Base-by-base conservation (phyloP, 352 stramenopile species). In the Globisporangium rhizosaccharum region DNA sequence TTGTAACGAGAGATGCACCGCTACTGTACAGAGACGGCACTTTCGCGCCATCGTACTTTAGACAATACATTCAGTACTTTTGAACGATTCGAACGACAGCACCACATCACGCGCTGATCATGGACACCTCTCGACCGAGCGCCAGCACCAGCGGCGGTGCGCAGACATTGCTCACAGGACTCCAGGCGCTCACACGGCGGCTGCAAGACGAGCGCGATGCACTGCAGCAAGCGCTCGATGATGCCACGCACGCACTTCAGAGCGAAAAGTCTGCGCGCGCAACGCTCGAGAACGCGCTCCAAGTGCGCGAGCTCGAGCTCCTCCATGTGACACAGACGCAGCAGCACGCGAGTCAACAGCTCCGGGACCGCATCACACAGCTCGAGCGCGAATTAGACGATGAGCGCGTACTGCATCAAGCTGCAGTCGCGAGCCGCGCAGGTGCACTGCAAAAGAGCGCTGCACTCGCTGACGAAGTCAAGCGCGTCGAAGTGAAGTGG, bases 311-410 rank as follows among this genome's bases (percentile, higher is more conserved):
- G 51, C 66, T 89, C 51, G 77, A 89, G 68, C 62, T 89, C 53
- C 62, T 79, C n/a, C 76, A 88, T 25, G 55, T 87, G 39, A 81
- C 88, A 63, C 78, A 90, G 62, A 76, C 68, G 33, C 67, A 70
- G 55, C 53, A 70, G n/a, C 76, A 88, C 47, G 66, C 70, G 8
- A 71, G 71, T 30, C 76, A 84, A 42, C 61, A 78, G 45, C 65
- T 82, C 37, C 73, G 68, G 0, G 73, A 87, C 8, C 78, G 79
- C 51, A 47, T 84, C 0, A 57, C 73, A 50, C 55, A 66, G n/a
- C 30, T 88, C 4, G 77, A 88, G 51, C 81, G 84, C 39, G 75
- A 89, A 59, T 68, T 89, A 3, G 79, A 89, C 30, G 72, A 85
- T 14, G 77, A 88, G 59, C 59, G 65, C 10, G 63, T 70, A 6